phyloP scores from a whole-genome alignment of 352 stramenopile species.

The Globisporangium emineosum region DNA sequence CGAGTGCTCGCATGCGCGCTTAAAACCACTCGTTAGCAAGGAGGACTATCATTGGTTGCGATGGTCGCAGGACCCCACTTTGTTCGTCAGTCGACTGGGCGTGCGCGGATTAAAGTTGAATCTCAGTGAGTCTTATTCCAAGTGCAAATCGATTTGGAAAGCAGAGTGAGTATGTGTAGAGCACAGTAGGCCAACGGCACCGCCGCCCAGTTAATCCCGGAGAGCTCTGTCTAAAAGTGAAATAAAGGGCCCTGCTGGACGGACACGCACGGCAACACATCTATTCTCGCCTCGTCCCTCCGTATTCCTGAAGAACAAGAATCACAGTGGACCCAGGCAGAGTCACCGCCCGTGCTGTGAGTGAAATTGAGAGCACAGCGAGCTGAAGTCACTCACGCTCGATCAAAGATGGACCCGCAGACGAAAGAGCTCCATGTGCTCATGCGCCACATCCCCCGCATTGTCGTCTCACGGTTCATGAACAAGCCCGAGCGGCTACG shows the following conservation, averaged over 20 bases:
- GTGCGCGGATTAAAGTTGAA: too few species aligned
- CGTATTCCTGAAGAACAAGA: background rate
- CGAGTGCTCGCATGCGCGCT: slow-evolving; percentile 13
- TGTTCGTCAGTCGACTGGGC: background rate
- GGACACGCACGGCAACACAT: background rate
- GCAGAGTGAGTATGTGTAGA: too few species aligned
- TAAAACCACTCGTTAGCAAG: background rate
- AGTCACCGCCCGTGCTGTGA: background rate
- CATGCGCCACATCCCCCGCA: slow-evolving; percentile 66
- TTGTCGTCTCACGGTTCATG: slow-evolving; percentile 64
- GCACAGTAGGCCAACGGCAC: too few species aligned
- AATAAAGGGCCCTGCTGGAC: background rate
- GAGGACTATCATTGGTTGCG: too few species aligned
- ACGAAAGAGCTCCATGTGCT: slow-evolving; percentile 63
- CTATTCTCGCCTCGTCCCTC: background rate
- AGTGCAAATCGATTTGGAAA: too few species aligned
- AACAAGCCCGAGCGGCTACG: slow-evolving; percentile 40
- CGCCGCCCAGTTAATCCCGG: background rate
- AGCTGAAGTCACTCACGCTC: background rate
- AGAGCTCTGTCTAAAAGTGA: background rate
- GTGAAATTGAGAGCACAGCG: background rate
- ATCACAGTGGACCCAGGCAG: background rate
- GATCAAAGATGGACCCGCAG: slow-evolving; percentile 28
- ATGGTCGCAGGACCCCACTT: background rate
- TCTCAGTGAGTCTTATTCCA: too few species aligned